Percentiles rank a stretch among this genome's conserved stretches.
These are phyloP conservation scores for Didymella pomorum DNA, from an alignment of 2,329 filamentous ascomycete species.

Conservation along the genomic window DNA sequence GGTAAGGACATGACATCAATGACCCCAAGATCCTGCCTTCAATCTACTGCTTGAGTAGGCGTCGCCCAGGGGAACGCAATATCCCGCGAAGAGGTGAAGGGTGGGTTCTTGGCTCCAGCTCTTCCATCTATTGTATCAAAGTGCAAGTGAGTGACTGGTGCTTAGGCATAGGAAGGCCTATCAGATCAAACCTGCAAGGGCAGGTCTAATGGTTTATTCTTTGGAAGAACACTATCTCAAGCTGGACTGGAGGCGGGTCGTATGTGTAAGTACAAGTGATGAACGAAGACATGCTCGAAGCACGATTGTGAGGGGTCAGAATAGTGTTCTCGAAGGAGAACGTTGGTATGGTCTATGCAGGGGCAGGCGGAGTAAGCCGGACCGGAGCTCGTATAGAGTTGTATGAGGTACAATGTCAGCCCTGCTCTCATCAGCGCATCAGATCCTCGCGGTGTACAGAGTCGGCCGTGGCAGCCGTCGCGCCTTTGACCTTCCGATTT, in stretches of 20 bases:
- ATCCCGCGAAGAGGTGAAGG: too few species aligned
- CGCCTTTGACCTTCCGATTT: constrained; percentile 14
- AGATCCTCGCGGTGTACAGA: neutral
- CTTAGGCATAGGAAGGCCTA: too few species aligned
- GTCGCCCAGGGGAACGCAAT: neutral
- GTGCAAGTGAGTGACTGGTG: too few species aligned
- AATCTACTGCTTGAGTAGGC: neutral
- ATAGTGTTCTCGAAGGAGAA: neutral
- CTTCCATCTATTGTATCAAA: too few species aligned
- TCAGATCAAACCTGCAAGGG: too few species aligned
- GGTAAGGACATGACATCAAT: too few species aligned
- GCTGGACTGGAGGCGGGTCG: neutral
- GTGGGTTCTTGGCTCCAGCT: too few species aligned
- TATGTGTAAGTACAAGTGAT: neutral
- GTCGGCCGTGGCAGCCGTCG: neutral
- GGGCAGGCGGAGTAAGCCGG: neutral
- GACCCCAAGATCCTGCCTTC: neutral
- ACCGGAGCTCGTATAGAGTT: constrained; percentile 1
- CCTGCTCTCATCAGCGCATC: constrained; percentile 2
- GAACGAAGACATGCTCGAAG: neutral
- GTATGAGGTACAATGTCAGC: neutral
- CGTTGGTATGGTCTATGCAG: neutral
- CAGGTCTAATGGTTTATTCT: neutral
- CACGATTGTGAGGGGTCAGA: neutral
- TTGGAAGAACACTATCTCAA: neutral